Base-by-base conservation (phyloP, 257 asterid genomes). In the Nicotiana undulata region DNA sequence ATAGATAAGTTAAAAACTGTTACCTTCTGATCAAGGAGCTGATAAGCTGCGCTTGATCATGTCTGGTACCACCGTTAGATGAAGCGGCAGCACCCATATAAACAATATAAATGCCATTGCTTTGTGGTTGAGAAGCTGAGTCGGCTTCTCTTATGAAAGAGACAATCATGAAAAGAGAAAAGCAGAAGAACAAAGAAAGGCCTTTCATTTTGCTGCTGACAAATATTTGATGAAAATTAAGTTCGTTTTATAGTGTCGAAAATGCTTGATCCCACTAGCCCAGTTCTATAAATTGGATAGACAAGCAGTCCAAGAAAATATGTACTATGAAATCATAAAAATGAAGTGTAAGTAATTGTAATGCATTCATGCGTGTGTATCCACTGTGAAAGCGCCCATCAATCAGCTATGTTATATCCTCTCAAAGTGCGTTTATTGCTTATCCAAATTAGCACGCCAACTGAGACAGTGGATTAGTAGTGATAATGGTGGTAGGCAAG, bases 61-160 rank as follows among this genome's bases (percentile, higher is more conserved):
- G 83, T 44, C 55, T 86, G 15, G 84, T 75, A 75, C 80, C 80
- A 5, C 85, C 89, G 15, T 85, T 51, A 5, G 87, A 22, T n/a
- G 86, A 37, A 53, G 76, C 75, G 0, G 91, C 89, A 82, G 94
- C 89, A 51, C 98, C 97, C 92, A 93, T 91, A 83, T 94, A 94
- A 18, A 92, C 98, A 61, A 92, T 91, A 67, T 91, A 94, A 20
- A 94, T 86, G n/a, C 89, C 90, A 81, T 92, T 46, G 4, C 70
- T 86, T 68, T 55, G 74, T 17, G 18, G 2, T 53, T 53, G 59
- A 53, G 59, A 53, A 13, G 59, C 59, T 13, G 59, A 53, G 2
- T 13, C 59, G 20, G 59, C 59, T 53, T 53, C 59, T 53, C 9
- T 53, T 4, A 15, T 15, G 16, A 4, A 53, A 53, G 59, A 4